phyloP scores from a whole-genome alignment of 306 rosid species.

The Casuarina cunninghamiana region DNA sequence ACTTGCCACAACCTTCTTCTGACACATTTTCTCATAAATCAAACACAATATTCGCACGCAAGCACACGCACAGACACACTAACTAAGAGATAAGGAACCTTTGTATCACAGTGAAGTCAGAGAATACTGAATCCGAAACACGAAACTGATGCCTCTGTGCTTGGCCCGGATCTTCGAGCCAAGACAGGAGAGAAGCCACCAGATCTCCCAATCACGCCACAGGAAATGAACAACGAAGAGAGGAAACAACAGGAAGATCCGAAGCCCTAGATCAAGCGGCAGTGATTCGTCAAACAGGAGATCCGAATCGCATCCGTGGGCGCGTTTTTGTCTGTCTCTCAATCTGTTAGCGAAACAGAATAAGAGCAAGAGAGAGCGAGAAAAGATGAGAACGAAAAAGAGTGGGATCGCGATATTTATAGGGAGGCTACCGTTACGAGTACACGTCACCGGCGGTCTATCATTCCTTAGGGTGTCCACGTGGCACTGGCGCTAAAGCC shows the following conservation, averaged over 20 bases:
- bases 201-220: constrained; percentile 32
- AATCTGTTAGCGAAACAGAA: constrained; percentile 19
- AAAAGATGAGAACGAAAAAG: constrained; percentile 66
- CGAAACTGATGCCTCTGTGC: constrained; percentile 54
- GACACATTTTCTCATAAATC: constrained; percentile 18
- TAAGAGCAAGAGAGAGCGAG: constrained; percentile 1
- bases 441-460: constrained; percentile 54
- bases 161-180: constrained; percentile 98
- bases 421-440: constrained; percentile 70
- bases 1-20: neutral
- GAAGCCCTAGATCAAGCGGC: constrained; percentile 19
- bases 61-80: neutral
- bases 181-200: constrained; percentile 65
- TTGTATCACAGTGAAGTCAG: neutral
- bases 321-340: neutral
- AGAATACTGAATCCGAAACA: constrained; percentile 38
- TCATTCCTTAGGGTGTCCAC: constrained; percentile 17
- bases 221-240: neutral
- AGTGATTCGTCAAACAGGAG: constrained; percentile 5
- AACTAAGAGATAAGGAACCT: constrained; percentile 33
- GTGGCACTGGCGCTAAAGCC: constrained; percentile 34
- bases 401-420: constrained; percentile 33
- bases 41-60: neutral
- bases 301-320: constrained; percentile 8
- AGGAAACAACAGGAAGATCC: constrained; percentile 1